phyloP scores from a whole-genome alignment of 176 grass and related monocot species.

The Oryza punctata region DNA sequence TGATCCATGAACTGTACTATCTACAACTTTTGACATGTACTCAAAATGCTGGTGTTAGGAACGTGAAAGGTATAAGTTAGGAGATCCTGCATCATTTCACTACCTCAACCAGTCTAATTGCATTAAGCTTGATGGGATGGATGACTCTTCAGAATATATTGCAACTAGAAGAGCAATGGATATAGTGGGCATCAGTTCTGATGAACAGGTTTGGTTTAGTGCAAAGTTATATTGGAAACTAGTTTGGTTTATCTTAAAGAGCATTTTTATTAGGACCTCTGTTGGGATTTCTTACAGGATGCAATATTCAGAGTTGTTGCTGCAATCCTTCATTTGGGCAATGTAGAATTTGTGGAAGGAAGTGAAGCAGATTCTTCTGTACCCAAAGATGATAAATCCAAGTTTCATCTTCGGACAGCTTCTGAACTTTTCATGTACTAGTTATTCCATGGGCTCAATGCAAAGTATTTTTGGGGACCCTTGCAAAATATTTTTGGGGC shows the following conservation, averaged over 20 bases:
- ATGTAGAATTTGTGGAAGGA: slow-evolving; percentile 92
- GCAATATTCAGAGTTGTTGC: slow-evolving; percentile 95
- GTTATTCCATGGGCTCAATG: slow-evolving; percentile 29
- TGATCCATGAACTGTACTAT: slow-evolving; percentile 21
- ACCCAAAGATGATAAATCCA: slow-evolving; percentile 84
- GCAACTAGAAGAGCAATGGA: slow-evolving; percentile 91
- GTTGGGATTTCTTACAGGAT: slow-evolving; percentile 53
- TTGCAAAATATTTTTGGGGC: slow-evolving; percentile 16
- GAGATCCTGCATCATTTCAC: slow-evolving; percentile 73
- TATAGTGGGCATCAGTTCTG: slow-evolving; percentile 82
- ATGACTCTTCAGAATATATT: slow-evolving; percentile 82
- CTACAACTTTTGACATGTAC: slow-evolving; percentile 24
- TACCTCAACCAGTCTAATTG: slow-evolving; percentile 98
- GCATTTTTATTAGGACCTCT: slow-evolving; percentile 1
- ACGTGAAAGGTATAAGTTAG: slow-evolving; percentile 80
- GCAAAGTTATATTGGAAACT: slow-evolving; percentile 36
- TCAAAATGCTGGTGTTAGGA: slow-evolving; percentile 58
- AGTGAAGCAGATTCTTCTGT: slow-evolving; percentile 84
- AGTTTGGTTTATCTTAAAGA: slow-evolving; percentile 22
- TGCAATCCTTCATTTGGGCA: slow-evolving; percentile 99
- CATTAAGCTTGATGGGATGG: slow-evolving; percentile 84
- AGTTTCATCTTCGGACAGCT: slow-evolving; percentile 84
- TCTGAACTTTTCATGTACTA: slow-evolving; percentile 95
- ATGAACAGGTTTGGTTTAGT: slow-evolving; percentile 70
- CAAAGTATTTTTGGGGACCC: slow-evolving; percentile 6